Evolutionary conservation across 306 rosid species (phyloP).

Genomic region (Cucurbita maxima): DNA sequence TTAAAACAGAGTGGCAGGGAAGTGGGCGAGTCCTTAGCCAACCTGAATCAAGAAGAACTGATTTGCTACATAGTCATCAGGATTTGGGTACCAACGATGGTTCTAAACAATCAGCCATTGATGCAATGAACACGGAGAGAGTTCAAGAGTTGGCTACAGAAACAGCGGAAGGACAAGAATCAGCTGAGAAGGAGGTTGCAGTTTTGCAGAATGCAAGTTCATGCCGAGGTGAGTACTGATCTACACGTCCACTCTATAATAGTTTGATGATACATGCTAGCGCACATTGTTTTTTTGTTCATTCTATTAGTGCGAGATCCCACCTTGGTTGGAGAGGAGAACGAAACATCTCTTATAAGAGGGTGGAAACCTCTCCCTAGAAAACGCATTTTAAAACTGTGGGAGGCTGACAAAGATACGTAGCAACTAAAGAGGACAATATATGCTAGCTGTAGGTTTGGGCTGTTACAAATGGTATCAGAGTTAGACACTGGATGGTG

Average conservation of each 20-base stretch:
- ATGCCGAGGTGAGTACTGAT: slow-evolving; percentile 5
- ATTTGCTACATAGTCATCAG: not conserved
- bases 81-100: not conserved
- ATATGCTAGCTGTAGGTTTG: too few relatives aligned
- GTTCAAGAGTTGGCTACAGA: not conserved
- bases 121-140: not conserved
- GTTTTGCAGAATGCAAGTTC: not conserved
- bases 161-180: not conserved
- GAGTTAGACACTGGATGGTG: too few relatives aligned
- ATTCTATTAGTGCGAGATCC: too few relatives aligned
- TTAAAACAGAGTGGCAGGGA: not conserved
- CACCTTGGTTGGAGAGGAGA: too few relatives aligned
- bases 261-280: not conserved
- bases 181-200: not conserved
- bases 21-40: not conserved
- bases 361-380: too few relatives aligned
- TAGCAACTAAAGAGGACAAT: too few relatives aligned
- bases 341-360: too few relatives aligned
- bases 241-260: not conserved
- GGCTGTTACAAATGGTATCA: too few relatives aligned
- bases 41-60: not conserved
- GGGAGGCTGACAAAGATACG: too few relatives aligned
- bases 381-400: too few relatives aligned
- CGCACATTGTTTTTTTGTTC: not conserved
- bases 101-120: not conserved